Base-by-base conservation (phyloP, 2,329 filamentous ascomycete species). In the Xylaria sp. region DNA sequence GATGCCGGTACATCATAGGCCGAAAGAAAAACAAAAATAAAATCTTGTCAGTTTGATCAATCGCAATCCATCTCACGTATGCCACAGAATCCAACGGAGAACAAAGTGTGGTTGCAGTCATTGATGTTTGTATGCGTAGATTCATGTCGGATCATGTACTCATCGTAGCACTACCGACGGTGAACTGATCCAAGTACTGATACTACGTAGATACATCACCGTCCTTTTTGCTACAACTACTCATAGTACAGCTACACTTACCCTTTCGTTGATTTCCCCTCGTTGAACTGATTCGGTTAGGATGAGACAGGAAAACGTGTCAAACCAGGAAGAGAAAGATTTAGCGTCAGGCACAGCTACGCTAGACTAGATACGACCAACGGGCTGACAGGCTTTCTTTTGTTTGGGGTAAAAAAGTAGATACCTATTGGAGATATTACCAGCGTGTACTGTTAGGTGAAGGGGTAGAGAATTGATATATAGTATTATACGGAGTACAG, bases 21-120 rank as follows among this genome's bases (percentile, higher is more conserved):
- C 35, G n/a, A n/a, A n/a, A n/a, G n/a, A n/a, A n/a, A n/a, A n/a
- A n/a, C n/a, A n/a, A n/a, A n/a, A 5, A 31, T 7, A 33, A n/a
- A 45, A n/a, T 53, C 37, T 23, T 55, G 40, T 33, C 51, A 54
- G 37, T 43, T 55, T 46, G 40, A 38, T 51, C 49, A 38, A 25
- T 51, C 31, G 46, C 28, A 35, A 37, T 21, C 31, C 8, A 3
- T 14, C 19, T 17, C 4, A 49, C 25, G 15, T 33, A 43, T 9
- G n/a, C 6, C 21, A 43, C 40, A 40, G 5, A 40, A 7, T 43
- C 5, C 28, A 9, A 31, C 28, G 9, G 4, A 31, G 4, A 31
- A 43, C 38, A 17, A 19, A 19, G 17, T 43, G 14, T 43, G 1
- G 12, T 12, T 21, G 21, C 12, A 15, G 33, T 35, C 15, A 2